These are phyloP conservation scores for Aspergillus intermedius DNA, from an alignment of 2,329 filamentous ascomycete species.

Conservation along the genomic window DNA sequence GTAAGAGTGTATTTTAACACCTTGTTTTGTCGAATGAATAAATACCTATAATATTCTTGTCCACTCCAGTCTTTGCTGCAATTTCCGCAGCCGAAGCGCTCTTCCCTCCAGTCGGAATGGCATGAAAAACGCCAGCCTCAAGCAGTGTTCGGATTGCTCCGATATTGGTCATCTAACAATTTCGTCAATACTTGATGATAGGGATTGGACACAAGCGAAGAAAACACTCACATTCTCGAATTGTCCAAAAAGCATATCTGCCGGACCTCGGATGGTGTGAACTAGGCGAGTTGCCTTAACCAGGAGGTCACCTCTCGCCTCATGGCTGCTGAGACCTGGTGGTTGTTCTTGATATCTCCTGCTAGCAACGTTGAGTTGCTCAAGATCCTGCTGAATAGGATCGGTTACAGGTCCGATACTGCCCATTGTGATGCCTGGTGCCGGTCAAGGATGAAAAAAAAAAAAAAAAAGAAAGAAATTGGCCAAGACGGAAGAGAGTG, in stretches of 20 bases:
- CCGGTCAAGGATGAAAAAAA: too few relatives aligned
- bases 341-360: background rate
- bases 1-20: too few relatives aligned
- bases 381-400: constrained; percentile 3
- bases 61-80: constrained; percentile 5
- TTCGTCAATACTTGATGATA: background rate
- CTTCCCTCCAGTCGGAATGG: constrained; percentile 13
- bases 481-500: background rate
- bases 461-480: background rate
- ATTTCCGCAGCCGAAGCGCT: constrained; percentile 9
- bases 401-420: constrained; percentile 1
- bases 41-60: constrained; percentile 6
- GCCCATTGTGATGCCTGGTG: background rate
- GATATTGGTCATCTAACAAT: constrained; percentile 12
- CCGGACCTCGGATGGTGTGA: constrained; percentile 15
- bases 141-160: constrained; percentile 15
- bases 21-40: background rate
- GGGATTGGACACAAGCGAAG: background rate
- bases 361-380: constrained; percentile 4
- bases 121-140: constrained; percentile 14
- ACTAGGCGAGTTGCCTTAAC: constrained; percentile 6
- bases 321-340: background rate
- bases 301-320: constrained; percentile 4
- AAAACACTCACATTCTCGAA: constrained; percentile 10
- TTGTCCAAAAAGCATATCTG: constrained; percentile 13